Conservation (phyloP, 169 alveolate species). For the Eimeria necatrix region DNA sequence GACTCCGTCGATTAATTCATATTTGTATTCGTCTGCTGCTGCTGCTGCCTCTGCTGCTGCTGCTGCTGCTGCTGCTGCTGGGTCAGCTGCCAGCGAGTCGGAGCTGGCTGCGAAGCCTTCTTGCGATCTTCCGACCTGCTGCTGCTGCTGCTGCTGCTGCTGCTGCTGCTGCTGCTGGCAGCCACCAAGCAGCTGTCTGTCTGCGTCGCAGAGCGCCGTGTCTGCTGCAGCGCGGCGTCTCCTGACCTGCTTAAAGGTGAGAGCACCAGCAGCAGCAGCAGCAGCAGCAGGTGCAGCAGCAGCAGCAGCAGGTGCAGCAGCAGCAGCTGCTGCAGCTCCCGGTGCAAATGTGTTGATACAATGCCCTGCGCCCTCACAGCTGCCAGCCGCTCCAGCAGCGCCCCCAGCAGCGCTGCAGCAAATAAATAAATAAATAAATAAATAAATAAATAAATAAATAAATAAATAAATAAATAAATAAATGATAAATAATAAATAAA, state of each 20-base stretch:
- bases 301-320: conserved; percentile 26
- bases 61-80: not conserved
- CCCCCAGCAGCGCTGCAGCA: conserved; percentile 64
- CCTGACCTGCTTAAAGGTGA: not conserved
- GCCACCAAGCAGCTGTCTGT: too few relatives aligned
- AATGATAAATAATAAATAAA: too few relatives aligned
- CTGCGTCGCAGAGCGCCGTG: not conserved
- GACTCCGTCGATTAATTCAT: conserved; percentile 73
- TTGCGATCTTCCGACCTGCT: not conserved
- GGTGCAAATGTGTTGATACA: conserved; percentile 73
- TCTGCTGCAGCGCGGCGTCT: not conserved
- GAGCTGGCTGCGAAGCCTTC: not conserved
- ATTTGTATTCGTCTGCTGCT: not conserved
- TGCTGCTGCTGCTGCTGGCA: not conserved
- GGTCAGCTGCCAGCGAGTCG: conserved; percentile 18
- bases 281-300: too few relatives aligned
- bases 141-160: conserved; percentile 22
- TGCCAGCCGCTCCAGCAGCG: conserved; percentile 57
- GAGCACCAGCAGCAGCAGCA: too few relatives aligned
- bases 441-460: not conserved
- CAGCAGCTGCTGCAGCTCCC: conserved; percentile 60
- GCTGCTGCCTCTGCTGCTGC: not conserved
- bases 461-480: too few relatives aligned
- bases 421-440: not conserved
- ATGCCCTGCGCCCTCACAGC: conserved; percentile 51